Evolutionary conservation across 139 green algal genomes (phyloP).

Genomic region (Chlamydomonas asymmetrica): DNA sequence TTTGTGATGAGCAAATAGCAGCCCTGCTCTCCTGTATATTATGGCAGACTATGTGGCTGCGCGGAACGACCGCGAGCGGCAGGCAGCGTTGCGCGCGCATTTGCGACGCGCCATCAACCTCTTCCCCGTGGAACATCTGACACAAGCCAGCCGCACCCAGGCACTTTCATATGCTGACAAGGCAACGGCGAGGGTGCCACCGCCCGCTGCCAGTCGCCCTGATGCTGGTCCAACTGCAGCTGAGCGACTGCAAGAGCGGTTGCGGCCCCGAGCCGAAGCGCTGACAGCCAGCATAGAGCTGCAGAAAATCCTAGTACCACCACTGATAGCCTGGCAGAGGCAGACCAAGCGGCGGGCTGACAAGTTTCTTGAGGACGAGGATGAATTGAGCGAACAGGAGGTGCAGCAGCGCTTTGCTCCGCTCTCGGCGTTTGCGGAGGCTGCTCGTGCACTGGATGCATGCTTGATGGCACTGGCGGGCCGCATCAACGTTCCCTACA

Average conservation of each 20-base stretch:
- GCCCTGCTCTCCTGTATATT: too few species aligned
- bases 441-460: slow-evolving; percentile 1
- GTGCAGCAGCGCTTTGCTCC: background rate
- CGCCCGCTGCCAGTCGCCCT: too few species aligned
- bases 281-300: background rate
- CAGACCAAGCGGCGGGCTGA: background rate
- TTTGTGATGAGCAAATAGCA: too few species aligned
- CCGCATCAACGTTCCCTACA: slow-evolving; percentile 11
- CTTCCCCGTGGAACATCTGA: background rate
- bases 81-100: background rate
- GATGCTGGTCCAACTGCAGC: too few species aligned
- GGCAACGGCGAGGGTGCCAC: background rate
- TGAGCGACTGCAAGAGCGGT: background rate
- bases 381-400: background rate
- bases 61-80: background rate
- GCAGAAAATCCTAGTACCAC: background rate
- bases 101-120: background rate
- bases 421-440: background rate
- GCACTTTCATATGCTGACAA: background rate
- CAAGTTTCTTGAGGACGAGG: slow-evolving; percentile 1
- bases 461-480: background rate
- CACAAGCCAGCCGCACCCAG: background rate
- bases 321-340: background rate
- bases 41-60: background rate
- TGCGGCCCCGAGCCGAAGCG: background rate